A percentile compares a stretch with the other conserved stretches of the same genome.
phyloP scores from a whole-genome alignment of 768 basidiomycete genomes.

The Sarcomyxa edulis region DNA sequence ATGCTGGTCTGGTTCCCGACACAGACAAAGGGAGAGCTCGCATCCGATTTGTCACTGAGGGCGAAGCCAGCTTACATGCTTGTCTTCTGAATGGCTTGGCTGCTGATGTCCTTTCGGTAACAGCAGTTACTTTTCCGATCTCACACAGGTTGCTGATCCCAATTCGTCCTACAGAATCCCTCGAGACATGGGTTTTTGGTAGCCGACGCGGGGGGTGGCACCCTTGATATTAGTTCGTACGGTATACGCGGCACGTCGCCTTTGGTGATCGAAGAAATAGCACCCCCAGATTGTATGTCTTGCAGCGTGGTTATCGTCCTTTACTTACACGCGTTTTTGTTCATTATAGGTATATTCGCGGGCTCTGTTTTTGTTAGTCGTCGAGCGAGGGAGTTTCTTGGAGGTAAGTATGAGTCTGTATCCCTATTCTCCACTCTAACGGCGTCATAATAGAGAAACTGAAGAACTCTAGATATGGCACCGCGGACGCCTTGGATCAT shows the following conservation, averaged over 20 bases:
- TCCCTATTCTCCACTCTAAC: constrained; percentile 4
- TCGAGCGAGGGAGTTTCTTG: constrained; percentile 65
- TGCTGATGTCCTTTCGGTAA: constrained; percentile 71
- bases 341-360: constrained; percentile 63
- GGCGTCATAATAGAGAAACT: constrained; percentile 53
- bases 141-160: constrained; percentile 1
- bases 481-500: constrained; percentile 66
- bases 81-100: constrained; percentile 76
- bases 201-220: constrained; percentile 78
- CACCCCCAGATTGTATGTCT: constrained; percentile 71
- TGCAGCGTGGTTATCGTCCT: background rate
- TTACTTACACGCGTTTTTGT: constrained; percentile 1
- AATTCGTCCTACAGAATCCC: constrained; percentile 42
- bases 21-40: constrained; percentile 67
- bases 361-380: constrained; percentile 81
- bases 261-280: constrained; percentile 77
- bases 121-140: constrained; percentile 29
- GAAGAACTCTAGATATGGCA: constrained; percentile 67
- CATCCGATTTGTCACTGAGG: constrained; percentile 79
- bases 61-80: constrained; percentile 79
- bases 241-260: constrained; percentile 66
- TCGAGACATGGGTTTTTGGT: constrained; percentile 76
- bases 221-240: constrained; percentile 77
- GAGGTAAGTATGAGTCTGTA: constrained; percentile 35
- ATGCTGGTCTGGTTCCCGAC: constrained; percentile 70